Conservation (phyloP, 352 stramenopile genomes). For the Globisporangium acanthophoron region DNA sequence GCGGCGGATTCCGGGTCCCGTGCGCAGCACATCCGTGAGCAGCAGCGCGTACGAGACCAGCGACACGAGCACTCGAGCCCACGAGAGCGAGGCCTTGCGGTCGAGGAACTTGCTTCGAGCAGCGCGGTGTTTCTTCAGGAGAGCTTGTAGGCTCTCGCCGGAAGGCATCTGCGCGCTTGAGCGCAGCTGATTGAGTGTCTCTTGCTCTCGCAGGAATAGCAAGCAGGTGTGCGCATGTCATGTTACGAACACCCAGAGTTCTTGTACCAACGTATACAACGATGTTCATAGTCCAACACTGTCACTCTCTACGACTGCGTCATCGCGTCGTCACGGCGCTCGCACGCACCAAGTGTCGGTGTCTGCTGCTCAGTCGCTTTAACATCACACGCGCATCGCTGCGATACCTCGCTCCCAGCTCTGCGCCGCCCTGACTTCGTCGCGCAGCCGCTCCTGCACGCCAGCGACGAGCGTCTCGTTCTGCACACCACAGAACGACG, state of each 20-base stretch:
- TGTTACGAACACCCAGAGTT: too few relatives aligned
- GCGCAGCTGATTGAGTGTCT: too few relatives aligned
- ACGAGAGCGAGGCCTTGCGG: neutral
- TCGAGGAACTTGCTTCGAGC: neutral
- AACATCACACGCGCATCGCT: slow-evolving; percentile 13
- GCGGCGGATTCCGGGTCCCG: neutral
- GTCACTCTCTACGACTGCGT: too few relatives aligned
- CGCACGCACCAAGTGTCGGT: too few relatives aligned
- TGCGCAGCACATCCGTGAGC: neutral
- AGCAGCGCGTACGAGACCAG: neutral
- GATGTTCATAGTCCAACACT: too few relatives aligned
- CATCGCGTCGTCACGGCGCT: too few relatives aligned
- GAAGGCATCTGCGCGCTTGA: too few relatives aligned
- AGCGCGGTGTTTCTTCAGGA: neutral
- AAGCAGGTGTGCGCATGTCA: too few relatives aligned
- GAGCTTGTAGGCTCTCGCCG: neutral
- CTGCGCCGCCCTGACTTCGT: slow-evolving; percentile 50
- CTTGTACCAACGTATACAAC: too few relatives aligned
- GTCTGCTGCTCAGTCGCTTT: too few relatives aligned
- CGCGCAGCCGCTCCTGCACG: slow-evolving; percentile 39
- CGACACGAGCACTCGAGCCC: neutral
- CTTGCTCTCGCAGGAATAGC: too few relatives aligned
- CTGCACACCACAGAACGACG: slow-evolving; percentile 17
- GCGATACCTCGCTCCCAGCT: slow-evolving; percentile 44
- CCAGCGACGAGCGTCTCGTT: slow-evolving; percentile 13